Conservation (phyloP, 2,329 filamentous ascomycete genomes). For the Berkeleyomyces basicola region DNA sequence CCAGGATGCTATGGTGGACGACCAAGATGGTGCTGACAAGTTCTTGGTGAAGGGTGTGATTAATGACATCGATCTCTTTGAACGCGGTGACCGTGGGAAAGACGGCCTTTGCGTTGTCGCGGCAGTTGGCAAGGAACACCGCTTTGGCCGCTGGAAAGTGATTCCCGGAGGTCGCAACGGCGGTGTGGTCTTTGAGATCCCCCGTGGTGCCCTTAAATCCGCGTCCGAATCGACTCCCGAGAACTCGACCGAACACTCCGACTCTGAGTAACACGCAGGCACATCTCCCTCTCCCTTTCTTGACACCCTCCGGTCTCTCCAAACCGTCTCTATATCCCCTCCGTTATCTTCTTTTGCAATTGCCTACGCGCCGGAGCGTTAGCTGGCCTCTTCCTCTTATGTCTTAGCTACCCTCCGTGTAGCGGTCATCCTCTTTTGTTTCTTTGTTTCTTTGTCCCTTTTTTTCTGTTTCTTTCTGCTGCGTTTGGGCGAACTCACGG, state of each 20-base stretch:
- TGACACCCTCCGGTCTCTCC: not conserved
- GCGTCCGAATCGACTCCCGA: constrained; percentile 19
- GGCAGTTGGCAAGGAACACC: constrained; percentile 74
- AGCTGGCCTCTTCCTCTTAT: not conserved
- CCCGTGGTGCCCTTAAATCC: constrained; percentile 19
- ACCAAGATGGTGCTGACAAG: constrained; percentile 15
- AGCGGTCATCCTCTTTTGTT: not conserved
- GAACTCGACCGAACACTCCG: constrained; percentile 19
- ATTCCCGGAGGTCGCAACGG: constrained; percentile 54
- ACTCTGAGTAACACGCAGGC: constrained; percentile 15
- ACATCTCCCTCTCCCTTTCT: not conserved
- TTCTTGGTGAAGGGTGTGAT: constrained; percentile 52
- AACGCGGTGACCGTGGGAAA: constrained; percentile 60
- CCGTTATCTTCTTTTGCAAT: not conserved
- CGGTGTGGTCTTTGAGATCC: constrained; percentile 74
- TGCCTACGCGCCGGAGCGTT: not conserved
- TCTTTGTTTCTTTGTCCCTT: not conserved
- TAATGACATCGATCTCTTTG: constrained; percentile 77
- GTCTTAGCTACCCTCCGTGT: not conserved
- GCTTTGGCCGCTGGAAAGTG: constrained; percentile 67
- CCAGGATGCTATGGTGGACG: constrained; percentile 19
- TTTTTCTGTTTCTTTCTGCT: constrained; percentile 1
- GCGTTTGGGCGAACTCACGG: constrained; percentile 8
- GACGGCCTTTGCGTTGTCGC: constrained; percentile 69
- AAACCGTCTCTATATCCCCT: not conserved